These are phyloP conservation scores for Gonium pectorale DNA, from an alignment of 139 green algal species.

Conservation along the genomic window DNA sequence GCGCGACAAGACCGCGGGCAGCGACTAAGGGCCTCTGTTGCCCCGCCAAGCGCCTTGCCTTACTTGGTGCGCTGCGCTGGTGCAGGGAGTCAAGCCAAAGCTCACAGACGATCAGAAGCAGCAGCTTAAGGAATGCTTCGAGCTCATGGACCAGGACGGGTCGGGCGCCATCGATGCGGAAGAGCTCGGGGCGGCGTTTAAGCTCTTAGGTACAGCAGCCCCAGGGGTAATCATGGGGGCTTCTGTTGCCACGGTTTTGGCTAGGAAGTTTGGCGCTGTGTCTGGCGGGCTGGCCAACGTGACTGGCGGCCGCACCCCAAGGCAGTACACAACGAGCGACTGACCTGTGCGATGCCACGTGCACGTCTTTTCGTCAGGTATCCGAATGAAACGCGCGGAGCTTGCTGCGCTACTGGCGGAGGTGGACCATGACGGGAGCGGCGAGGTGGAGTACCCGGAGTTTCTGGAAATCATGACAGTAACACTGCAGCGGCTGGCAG, in stretches of 20 bases:
- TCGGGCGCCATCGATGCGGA: slow-evolving; percentile 81
- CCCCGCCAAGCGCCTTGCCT: no score
- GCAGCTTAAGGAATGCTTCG: slow-evolving; percentile 78
- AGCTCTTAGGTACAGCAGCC: slow-evolving; percentile 67
- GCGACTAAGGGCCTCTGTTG: no score
- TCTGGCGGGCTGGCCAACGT: no score
- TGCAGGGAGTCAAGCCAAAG: slow-evolving; percentile 70
- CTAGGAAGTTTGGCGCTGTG: no score
- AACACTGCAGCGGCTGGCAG: slow-evolving; percentile 56
- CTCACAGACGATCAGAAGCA: slow-evolving; percentile 68
- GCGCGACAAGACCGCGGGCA: no score
- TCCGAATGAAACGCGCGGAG: slow-evolving; percentile 56
- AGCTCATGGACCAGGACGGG: slow-evolving; percentile 85
- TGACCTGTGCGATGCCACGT: no score
- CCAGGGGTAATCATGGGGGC: no score
- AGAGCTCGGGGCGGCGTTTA: slow-evolving; percentile 80
- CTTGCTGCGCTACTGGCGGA: slow-evolving; percentile 70
- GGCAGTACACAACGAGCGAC: no score
- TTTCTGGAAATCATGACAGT: slow-evolving; percentile 85
- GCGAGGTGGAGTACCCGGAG: slow-evolving; percentile 66
- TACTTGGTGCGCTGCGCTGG: no score
- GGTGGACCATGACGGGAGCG: slow-evolving; percentile 75
- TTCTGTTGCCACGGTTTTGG: no score
- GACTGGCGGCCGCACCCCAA: no score
- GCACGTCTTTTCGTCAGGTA: slow-evolving; percentile 35